Base-by-base conservation (phyloP, 2,329 filamentous ascomycete genomes). In the Thielaviopsis musarum region DNA sequence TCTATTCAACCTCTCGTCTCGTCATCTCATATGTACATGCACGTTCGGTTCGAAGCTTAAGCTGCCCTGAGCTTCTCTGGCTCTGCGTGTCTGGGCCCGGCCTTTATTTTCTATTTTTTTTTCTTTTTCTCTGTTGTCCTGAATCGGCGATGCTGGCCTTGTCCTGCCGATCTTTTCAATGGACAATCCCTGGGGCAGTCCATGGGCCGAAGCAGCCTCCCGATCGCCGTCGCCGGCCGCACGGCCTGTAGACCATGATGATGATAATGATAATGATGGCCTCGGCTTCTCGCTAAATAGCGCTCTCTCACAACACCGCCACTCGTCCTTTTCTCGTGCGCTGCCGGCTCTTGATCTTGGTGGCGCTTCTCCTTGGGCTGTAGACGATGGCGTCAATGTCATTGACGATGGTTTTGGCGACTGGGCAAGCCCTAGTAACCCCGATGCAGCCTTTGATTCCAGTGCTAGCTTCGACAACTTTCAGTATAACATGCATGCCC, bases 181-280 rank as follows among this genome's bases (percentile, higher is more conserved):
- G 79, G 79, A 82, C 68, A 78, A 82, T 78, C 79, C 79, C 66
- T 82, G 79, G 79, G 77, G 76, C 69, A 81, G 78, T 65, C 79
- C 79, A 70, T 82, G 79, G 79, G 74, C 75, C 62, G 72, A 72
- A 61, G 67, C 54, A 53, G 60, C 57, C 57, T 61, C 60, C 45
- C 53, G 60, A 54, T 54, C 57, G 4, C 57, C 60, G n/a, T 61
- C 60, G 12, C 57, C 60, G 45, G 59, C 58, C 9, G 22, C 24
- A 54, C 26, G 48, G 28, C 34, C 56, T 26, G 49, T 41, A 9
- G 45, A 41, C 13, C 30, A 30, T 41, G 26, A 48, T 15, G 48
- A 22, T 13, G 5, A 26, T 17, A 19, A 24, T n/a, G 30, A n/a
- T 45, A 21, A 45, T 19, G 38, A 57, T 60, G 55, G 30, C 30